phyloP scores from a whole-genome alignment of 1,139 yeast genomes.

The Spencermartinsiella ligniputridi region DNA sequence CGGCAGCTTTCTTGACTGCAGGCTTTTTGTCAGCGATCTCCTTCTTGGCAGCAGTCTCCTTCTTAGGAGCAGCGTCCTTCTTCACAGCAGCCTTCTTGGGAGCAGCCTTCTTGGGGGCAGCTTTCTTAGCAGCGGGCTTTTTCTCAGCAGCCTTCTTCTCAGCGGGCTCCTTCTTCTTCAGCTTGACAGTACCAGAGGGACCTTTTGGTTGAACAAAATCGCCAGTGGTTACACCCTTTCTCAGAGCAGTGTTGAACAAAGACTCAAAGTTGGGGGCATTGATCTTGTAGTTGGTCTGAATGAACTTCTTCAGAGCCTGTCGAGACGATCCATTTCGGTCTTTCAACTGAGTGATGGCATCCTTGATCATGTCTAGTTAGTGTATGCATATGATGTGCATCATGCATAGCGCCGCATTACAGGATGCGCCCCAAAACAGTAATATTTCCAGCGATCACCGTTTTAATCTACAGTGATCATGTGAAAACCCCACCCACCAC shows the following conservation, averaged over 20 bases:
- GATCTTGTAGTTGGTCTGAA: slow-evolving; percentile 56
- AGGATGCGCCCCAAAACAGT: not conserved
- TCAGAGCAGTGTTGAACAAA: slow-evolving; percentile 71
- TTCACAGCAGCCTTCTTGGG: slow-evolving; percentile 21
- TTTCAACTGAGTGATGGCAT: slow-evolving; percentile 63
- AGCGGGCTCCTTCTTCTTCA: slow-evolving; percentile 43
- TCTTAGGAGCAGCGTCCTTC: slow-evolving; percentile 20
- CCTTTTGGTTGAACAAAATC: slow-evolving; percentile 87
- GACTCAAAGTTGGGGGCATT: slow-evolving; percentile 65
- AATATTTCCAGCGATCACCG: slow-evolving; percentile 2
- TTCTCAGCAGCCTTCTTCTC: slow-evolving; percentile 29
- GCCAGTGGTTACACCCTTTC: slow-evolving; percentile 75
- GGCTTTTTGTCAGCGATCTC: slow-evolving; percentile 26
- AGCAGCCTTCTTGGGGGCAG: slow-evolving; percentile 25
- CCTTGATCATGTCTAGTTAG: slow-evolving; percentile 60
- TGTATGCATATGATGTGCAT: slow-evolving; percentile 13
- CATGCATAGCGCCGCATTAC: not conserved
- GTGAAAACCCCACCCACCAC: not conserved
- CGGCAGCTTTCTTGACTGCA: slow-evolving; percentile 24
- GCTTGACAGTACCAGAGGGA: slow-evolving; percentile 71
- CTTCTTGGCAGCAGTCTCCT: slow-evolving; percentile 16
- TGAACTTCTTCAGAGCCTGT: slow-evolving; percentile 71
- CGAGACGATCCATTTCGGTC: slow-evolving; percentile 83
- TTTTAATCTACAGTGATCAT: slow-evolving; percentile 1
- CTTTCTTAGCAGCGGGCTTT: slow-evolving; percentile 24